Percentiles rank a stretch among this genome's conserved stretches.
Evolutionary conservation across 2,329 filamentous ascomycete species (phyloP).

Genomic region (Neonectria sp.): DNA sequence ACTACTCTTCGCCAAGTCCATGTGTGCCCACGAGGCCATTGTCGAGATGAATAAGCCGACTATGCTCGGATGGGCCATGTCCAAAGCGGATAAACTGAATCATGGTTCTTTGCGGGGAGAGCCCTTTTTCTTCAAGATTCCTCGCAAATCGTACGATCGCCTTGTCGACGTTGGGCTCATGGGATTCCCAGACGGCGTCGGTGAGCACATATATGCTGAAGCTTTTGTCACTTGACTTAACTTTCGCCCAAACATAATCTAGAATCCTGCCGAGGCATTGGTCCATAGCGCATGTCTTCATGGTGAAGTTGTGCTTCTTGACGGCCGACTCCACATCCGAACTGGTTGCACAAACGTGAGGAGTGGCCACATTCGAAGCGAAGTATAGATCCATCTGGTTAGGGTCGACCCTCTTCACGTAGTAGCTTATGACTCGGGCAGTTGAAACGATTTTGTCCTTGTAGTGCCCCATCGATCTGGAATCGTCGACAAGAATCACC

Average conservation of each 20-base stretch:
- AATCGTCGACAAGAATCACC: slow-evolving; percentile 27
- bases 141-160: slow-evolving; percentile 6
- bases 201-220: slow-evolving; percentile 27
- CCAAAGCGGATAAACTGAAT: slow-evolving; percentile 32
- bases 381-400: slow-evolving; percentile 10
- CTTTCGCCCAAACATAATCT: neutral
- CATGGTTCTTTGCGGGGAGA: slow-evolving; percentile 9
- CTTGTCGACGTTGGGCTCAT: neutral
- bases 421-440: slow-evolving; percentile 24
- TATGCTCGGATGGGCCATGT: neutral
- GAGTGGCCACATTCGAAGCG: neutral
- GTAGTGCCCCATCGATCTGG: neutral
- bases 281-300: slow-evolving; percentile 5
- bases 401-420: neutral
- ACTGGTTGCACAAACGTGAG: neutral
- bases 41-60: slow-evolving; percentile 9
- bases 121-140: neutral
- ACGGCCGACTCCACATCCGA: slow-evolving; percentile 1
- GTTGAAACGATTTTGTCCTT: neutral
- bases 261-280: neutral
- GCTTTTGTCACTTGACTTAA: neutral
- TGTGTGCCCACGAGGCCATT: neutral
- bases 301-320: neutral
- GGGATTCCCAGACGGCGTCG: slow-evolving; percentile 19
- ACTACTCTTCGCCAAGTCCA: neutral